Conservation (phyloP, 352 stramenopile species). For the Phytopythium helicoides region DNA sequence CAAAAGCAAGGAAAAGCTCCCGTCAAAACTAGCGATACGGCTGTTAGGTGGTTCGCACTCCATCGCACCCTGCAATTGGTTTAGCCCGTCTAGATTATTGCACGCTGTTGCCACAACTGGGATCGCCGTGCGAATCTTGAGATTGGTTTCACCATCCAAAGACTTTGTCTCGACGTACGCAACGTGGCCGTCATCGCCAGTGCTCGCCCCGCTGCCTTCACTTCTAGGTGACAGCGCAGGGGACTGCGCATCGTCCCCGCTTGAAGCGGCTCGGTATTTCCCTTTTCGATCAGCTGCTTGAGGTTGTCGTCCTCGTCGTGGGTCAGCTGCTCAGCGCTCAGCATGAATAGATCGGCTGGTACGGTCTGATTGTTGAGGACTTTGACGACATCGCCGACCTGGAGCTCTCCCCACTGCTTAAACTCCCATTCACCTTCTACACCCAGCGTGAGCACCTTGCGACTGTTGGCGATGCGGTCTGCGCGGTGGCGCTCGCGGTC, state of each 20-base stretch:
- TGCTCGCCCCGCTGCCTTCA: slow-evolving; percentile 8
- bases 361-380: slow-evolving; percentile 66
- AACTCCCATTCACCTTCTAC: slow-evolving; percentile 43
- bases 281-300: slow-evolving; percentile 13
- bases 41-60: slow-evolving; percentile 83
- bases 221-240: background rate
- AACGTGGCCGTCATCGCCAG: slow-evolving; percentile 24
- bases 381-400: slow-evolving; percentile 82
- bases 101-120: slow-evolving; percentile 42
- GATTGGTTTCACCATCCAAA: slow-evolving; percentile 80
- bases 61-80: slow-evolving; percentile 51
- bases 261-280: slow-evolving; percentile 1
- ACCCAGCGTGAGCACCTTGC: slow-evolving; percentile 47
- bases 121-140: slow-evolving; percentile 81
- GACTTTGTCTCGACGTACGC: slow-evolving; percentile 88
- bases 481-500: slow-evolving; percentile 77
- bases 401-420: slow-evolving; percentile 59
- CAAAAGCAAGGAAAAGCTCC: slow-evolving; percentile 53
- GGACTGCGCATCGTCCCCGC: background rate
- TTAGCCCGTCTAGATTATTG: slow-evolving; percentile 25
- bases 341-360: slow-evolving; percentile 69
- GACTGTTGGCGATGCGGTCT: slow-evolving; percentile 68
- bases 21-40: slow-evolving; percentile 82
- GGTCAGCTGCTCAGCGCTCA: slow-evolving; percentile 50
- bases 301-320: slow-evolving; percentile 37